Conservation (phyloP, 306 rosid genomes). For the Inga laurina region DNA sequence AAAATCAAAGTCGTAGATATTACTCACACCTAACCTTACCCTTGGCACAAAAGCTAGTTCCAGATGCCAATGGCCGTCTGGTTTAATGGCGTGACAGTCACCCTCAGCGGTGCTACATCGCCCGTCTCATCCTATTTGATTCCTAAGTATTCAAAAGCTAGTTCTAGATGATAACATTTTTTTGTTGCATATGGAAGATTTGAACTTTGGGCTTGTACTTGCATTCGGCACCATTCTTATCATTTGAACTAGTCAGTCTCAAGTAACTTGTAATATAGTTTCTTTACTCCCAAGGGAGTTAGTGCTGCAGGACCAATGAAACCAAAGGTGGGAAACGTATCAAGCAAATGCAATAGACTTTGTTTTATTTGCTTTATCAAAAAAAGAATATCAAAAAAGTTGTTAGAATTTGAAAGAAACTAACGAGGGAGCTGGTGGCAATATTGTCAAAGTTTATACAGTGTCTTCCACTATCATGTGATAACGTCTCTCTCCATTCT, state of each 20-base stretch:
- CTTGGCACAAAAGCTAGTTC: background rate
- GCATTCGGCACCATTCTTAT: background rate
- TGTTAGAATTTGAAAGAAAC: conserved; percentile 20
- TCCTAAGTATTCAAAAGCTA: background rate
- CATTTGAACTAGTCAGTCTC: background rate
- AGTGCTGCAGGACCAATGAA: background rate
- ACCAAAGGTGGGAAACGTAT: background rate
- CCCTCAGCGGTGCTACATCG: background rate
- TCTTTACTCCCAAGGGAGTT: background rate
- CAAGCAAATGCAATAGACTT: background rate
- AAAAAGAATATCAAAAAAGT: background rate
- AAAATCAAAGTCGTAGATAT: background rate
- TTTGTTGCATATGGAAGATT: background rate
- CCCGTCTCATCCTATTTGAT: background rate
- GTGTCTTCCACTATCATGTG: conserved; percentile 34
- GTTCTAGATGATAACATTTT: background rate
- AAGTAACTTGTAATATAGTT: background rate
- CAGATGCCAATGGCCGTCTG: background rate
- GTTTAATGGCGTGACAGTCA: background rate
- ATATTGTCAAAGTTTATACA: conserved; percentile 21
- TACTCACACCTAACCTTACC: background rate
- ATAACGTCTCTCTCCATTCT: conserved; percentile 30
- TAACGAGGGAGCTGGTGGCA: conserved; percentile 22
- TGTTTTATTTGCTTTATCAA: background rate
- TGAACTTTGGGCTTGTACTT: background rate